A percentile compares a stretch with the other conserved stretches of the same genome.
These are phyloP conservation scores for Kwoniella europaea DNA, from an alignment of 768 basidiomycete genomes.

Conservation along the genomic window DNA sequence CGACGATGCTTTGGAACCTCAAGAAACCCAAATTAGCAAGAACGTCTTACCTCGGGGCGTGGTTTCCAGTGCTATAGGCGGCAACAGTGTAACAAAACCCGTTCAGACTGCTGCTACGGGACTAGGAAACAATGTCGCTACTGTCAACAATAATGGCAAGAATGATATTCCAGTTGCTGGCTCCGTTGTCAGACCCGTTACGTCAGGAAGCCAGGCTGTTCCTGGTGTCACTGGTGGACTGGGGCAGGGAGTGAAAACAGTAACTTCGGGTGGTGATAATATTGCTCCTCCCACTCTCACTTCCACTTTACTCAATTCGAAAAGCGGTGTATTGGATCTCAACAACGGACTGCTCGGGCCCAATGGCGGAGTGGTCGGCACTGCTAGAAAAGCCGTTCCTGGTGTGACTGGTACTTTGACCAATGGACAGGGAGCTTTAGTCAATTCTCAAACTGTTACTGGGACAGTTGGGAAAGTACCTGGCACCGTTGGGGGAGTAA, in stretches of 20 bases:
- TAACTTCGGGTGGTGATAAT: not conserved
- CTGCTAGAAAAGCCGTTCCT: slow-evolving; percentile 1
- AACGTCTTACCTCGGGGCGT: not conserved
- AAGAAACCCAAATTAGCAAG: slow-evolving; percentile 2
- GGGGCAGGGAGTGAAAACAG: slow-evolving; percentile 3
- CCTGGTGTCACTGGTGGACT: not conserved
- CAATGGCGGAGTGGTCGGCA: slow-evolving; percentile 2
- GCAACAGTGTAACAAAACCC: not conserved
- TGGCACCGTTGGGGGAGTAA: not conserved
- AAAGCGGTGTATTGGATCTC: not conserved
- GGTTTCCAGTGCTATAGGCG: not conserved
- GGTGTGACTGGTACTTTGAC: slow-evolving; percentile 3
- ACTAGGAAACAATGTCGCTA: not conserved
- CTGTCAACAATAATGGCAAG: not conserved
- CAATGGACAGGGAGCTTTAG: not conserved
- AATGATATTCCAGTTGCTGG: not conserved
- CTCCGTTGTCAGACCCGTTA: not conserved
- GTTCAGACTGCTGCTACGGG: slow-evolving; percentile 6
- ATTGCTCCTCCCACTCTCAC: not conserved
- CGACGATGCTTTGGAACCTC: slow-evolving; percentile 7
- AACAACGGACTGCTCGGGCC: not conserved
- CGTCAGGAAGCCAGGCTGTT: not conserved
- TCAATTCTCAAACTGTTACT: slow-evolving; percentile 1
- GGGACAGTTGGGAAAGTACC: slow-evolving; percentile 7
- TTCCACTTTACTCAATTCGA: not conserved